Evolutionary conservation across 176 grass and related monocot genomes (phyloP).

Genomic region (Leersia perrieri): DNA sequence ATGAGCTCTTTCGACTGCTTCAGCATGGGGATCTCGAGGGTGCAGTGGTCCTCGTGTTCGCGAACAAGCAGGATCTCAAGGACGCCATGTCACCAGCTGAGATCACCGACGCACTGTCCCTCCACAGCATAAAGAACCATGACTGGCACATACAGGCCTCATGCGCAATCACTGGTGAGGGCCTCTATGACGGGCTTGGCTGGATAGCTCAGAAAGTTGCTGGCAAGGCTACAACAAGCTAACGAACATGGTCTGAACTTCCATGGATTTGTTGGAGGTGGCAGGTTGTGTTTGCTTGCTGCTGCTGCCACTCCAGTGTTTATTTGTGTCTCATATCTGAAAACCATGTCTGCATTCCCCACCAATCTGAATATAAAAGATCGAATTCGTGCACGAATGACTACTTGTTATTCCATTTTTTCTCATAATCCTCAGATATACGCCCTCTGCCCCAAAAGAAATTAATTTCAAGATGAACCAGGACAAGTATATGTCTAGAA

Average conservation of each 20-base stretch:
- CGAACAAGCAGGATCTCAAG: conserved; percentile 97
- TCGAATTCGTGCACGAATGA: conserved; percentile 1
- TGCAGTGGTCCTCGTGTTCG: conserved; percentile 73
- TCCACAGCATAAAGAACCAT: conserved; percentile 93
- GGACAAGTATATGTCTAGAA: too few species aligned
- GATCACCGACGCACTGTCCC: conserved; percentile 89
- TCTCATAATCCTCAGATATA: neutral
- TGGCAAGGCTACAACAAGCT: conserved; percentile 54
- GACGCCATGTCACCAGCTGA: conserved; percentile 87
- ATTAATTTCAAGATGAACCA: too few species aligned
- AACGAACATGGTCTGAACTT: neutral
- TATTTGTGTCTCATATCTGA: conserved; percentile 28
- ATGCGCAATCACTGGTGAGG: conserved; percentile 73
- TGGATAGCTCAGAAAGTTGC: conserved; percentile 90
- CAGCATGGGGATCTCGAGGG: conserved; percentile 69
- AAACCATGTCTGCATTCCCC: conserved; percentile 13
- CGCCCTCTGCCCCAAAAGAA: too few species aligned
- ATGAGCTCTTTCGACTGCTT: conserved; percentile 81
- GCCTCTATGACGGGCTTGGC: conserved; percentile 80
- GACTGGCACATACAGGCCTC: conserved; percentile 98
- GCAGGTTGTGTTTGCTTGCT: conserved; percentile 34
- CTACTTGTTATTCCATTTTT: neutral
- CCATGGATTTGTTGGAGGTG: conserved; percentile 28
- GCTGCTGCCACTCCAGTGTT: conserved; percentile 19
- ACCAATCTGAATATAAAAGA: conserved; percentile 45